These are phyloP conservation scores for Amanita subjunquillea DNA, from an alignment of 768 basidiomycete genomes.

Conservation along the genomic window DNA sequence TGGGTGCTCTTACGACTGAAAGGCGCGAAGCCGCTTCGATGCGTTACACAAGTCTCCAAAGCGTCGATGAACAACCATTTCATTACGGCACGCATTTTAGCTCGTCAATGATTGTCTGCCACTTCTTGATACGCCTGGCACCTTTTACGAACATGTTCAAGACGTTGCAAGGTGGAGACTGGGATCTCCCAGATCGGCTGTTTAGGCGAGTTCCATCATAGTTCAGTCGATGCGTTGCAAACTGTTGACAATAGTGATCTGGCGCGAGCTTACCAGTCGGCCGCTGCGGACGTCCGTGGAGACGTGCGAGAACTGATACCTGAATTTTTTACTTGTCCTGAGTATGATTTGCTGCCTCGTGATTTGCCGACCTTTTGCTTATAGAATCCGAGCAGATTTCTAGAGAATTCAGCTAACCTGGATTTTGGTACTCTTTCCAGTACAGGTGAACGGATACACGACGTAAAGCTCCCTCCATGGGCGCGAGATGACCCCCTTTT, in stretches of 20 bases:
- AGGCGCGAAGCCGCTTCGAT: conserved; percentile 67
- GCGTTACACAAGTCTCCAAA: conserved; percentile 64
- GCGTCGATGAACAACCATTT: conserved; percentile 82
- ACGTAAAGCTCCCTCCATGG: conserved; percentile 89
- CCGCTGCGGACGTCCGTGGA: conserved; percentile 76
- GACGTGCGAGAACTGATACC: conserved; percentile 93
- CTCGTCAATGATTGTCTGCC: conserved; percentile 95
- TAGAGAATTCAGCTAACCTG: conserved; percentile 70
- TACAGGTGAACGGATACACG: conserved; percentile 70
- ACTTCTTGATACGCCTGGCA: conserved; percentile 81
- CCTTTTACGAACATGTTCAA: conserved; percentile 96
- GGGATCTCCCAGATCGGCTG: conserved; percentile 85
- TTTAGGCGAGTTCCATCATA: conserved; percentile 45
- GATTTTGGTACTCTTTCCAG: conserved; percentile 71
- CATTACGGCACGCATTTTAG: conserved; percentile 94
- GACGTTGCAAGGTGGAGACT: conserved; percentile 86
- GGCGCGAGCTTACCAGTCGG: conserved; percentile 73
- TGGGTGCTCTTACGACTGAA: conserved; percentile 78
- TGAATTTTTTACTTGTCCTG: conserved; percentile 78
- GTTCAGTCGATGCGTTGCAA: background rate
- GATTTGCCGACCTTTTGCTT: background rate
- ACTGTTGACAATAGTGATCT: conserved; percentile 43
- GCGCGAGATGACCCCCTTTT: conserved; percentile 75
- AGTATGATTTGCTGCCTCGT: conserved; percentile 32
- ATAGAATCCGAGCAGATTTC: conserved; percentile 40